Evolutionary conservation across 768 basidiomycete genomes (phyloP).

Genomic region (Exsudoporus frostii): DNA sequence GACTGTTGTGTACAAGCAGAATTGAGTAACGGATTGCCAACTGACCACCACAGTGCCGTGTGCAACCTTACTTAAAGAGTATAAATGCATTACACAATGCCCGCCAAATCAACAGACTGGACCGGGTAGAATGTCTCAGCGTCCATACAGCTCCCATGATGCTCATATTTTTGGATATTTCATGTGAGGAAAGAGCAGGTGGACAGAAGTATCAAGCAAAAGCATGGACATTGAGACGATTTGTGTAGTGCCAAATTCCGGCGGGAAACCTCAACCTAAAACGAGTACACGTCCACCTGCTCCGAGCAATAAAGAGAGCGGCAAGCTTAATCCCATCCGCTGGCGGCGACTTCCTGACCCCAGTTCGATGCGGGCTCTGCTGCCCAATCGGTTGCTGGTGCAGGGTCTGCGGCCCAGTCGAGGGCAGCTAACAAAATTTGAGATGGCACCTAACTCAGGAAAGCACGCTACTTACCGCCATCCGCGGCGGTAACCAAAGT

Average conservation of each 20-base stretch:
- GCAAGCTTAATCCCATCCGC: conserved; percentile 29
- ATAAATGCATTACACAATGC: too few species aligned
- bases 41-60: too few species aligned
- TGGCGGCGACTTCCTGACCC: conserved; percentile 32
- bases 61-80: too few species aligned
- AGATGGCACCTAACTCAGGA: background rate
- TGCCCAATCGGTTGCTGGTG: conserved; percentile 74
- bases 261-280: background rate
- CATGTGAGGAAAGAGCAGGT: conserved; percentile 13
- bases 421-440: conserved; percentile 50
- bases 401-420: conserved; percentile 78
- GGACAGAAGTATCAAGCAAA: conserved; percentile 14
- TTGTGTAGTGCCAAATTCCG: conserved; percentile 12
- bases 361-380: conserved; percentile 62
- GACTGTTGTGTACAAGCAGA: too few species aligned
- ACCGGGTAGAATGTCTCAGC: too few species aligned
- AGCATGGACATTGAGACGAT: conserved; percentile 20
- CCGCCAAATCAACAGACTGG: too few species aligned
- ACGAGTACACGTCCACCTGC: conserved; percentile 1
- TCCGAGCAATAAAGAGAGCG: background rate
- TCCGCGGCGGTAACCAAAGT: conserved; percentile 64
- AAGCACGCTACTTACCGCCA: conserved; percentile 39
- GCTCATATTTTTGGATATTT: conserved; percentile 20
- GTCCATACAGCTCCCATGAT: background rate
- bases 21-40: too few species aligned